Base-by-base conservation (phyloP, 2,329 filamentous ascomycete genomes). In the Fusarium compactum region DNA sequence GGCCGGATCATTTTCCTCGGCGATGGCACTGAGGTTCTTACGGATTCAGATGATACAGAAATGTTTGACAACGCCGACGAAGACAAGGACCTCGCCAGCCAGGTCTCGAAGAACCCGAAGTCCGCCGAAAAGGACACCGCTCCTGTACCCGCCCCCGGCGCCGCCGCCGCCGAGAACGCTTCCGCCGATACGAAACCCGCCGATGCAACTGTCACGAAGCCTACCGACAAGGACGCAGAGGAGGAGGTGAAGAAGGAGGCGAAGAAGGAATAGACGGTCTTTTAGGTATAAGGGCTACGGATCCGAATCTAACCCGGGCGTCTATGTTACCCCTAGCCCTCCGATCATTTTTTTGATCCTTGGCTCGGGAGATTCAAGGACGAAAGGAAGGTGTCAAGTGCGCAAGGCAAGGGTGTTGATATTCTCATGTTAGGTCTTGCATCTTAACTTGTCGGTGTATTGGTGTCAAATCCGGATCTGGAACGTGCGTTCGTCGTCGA, bases 1-100 rank as follows among this genome's bases (percentile, higher is more conserved):
- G 94, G 94, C 74, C 91, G 95, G 76, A 94, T 98, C 80, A 98
- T 98, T 81, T 91, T 97, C 79, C 89, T 99, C 74, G 95, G 95
- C 73, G 95, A 98, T 84, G 96, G 95, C 76, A 97, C 94, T 77
- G 95, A 98, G 85, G 90, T 97, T 79, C 86, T 95, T 77, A 94
- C 93, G 74, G 94, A 96, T 81, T 92, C 92, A 79, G 91, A 94
- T 81, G 94, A 98, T 78, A 90, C 92, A 71, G 94, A 97, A 76
- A 95, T 97, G 91, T 97, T 98, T 82, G 94, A 98, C 80, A 91
- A 94, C 77, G 81, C 84, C 76, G 92, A 94, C 79, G 93, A 97
- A 78, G 93, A 97, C 78, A 93, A 93, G 80, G 94, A 97, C 78
- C 86, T 95, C 70, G 91, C 89, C 71, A 95, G 91, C 80, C 94